Conservation (phyloP, 2,329 filamentous ascomycete genomes). For the Venturia carpophila region DNA sequence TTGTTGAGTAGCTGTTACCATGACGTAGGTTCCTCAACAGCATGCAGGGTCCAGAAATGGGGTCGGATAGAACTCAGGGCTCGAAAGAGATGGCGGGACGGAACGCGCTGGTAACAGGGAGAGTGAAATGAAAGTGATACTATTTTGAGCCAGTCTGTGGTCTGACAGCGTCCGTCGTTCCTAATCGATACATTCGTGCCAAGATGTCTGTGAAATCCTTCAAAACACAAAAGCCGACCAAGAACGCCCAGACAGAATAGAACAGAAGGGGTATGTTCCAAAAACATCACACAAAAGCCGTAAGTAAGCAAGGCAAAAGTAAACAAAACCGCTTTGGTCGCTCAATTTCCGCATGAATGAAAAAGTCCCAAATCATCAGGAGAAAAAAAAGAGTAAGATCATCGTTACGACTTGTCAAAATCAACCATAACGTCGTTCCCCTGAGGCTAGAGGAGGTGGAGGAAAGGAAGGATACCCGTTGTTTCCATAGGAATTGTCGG, state of each 20-base stretch:
- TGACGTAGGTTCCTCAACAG: constrained; percentile 5
- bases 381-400: not conserved
- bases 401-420: not conserved
- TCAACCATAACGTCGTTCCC: constrained; percentile 16
- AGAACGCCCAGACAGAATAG: not conserved
- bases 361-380: not conserved
- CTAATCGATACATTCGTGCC: not conserved
- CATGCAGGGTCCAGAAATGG: constrained; percentile 5
- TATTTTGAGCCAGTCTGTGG: not conserved
- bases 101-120: not conserved
- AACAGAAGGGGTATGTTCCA: constrained; percentile 11
- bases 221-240: not conserved
- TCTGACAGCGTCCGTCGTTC: not conserved
- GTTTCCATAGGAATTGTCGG: not conserved
- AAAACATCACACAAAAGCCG: constrained; percentile 4
- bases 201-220: not conserved
- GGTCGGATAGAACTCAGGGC: too few species aligned
- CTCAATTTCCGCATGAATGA: not conserved
- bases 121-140: not conserved
- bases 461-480: constrained; percentile 12
- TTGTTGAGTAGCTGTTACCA: not conserved
- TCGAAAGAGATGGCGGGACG: not conserved
- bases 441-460: constrained; percentile 12
- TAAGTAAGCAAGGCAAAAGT: not conserved
- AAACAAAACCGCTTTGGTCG: not conserved